These are phyloP conservation scores for Candida jianshihensis DNA, from an alignment of 805 yeast genomes.

Conservation along the genomic window DNA sequence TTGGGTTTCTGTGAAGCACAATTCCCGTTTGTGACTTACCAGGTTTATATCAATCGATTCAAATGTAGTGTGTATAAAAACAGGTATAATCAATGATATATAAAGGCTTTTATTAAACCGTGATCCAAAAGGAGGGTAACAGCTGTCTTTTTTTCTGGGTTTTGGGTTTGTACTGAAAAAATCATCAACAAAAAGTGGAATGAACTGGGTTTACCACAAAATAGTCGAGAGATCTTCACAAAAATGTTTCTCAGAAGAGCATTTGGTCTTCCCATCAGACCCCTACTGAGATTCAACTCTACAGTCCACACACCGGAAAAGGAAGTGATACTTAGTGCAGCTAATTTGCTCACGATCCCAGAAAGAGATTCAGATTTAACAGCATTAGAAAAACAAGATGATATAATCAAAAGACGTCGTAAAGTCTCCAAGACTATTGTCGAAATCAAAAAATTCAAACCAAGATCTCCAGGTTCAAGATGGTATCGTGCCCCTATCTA, in stretches of 20 bases:
- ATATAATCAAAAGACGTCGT: slow-evolving; percentile 60
- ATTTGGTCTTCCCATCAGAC: background rate
- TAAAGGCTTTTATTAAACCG: too few species aligned
- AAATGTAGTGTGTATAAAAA: too few species aligned
- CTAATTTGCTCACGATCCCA: slow-evolving; percentile 28
- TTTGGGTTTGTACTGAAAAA: background rate
- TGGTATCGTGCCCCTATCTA: slow-evolving; percentile 88
- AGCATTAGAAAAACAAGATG: slow-evolving; percentile 76
- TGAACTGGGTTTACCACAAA: background rate
- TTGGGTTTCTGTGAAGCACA: too few species aligned
- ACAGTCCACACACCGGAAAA: background rate
- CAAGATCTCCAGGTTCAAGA: slow-evolving; percentile 79
- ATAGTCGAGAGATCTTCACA: too few species aligned
- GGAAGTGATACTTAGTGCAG: background rate
- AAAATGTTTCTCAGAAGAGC: slow-evolving; percentile 1
- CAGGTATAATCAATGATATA: too few species aligned
- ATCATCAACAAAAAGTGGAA: background rate
- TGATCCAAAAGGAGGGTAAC: too few species aligned
- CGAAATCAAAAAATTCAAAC: slow-evolving; percentile 67
- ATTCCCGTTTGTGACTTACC: too few species aligned
- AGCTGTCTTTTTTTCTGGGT: too few species aligned
- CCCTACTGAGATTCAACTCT: background rate
- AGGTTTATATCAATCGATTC: too few species aligned
- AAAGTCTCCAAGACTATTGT: slow-evolving; percentile 66
- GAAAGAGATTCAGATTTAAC: slow-evolving; percentile 47